Evolutionary conservation across 257 asterid species (phyloP), one percentile per base, ranked within the genome.

Genomic region (Nemophila menziesii): DNA sequence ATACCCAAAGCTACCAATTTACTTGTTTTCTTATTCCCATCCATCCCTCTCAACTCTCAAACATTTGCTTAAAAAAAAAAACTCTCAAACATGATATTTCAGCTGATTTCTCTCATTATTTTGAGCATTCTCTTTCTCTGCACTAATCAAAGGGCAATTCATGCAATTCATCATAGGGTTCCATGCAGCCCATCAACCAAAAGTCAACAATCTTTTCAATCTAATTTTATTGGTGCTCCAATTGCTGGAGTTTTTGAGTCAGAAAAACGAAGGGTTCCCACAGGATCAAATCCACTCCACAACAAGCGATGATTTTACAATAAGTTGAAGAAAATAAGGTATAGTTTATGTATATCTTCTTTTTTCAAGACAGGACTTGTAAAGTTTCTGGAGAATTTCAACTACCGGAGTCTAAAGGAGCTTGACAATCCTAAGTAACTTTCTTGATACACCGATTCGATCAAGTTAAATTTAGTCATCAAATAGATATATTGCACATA

Each of bases 241-340:
- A 27, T 20, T 43, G 44, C 14, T 16, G 8, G 13, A 18, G 44
- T 18, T 34, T 29, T 53, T 27, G 37, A 19, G 23, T 43, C 44
- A 2, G 51, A 43, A 22, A 53, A 26, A 15, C 46, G 58, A 26
- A 53, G 47, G 33, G 49, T 41, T 46, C 58, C 58, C 33, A 53
- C 58, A 15, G 58, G 58, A 43, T 53, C 58, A 42, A 53, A 53
- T 33, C 58, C 58, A 3, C 33, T 53, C 18, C 58, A 53, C 44
- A 53, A 53, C 51, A 53, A 53, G 51, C 46, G 47, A 38, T 29
- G 33, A 33, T 44, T 21, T 18, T 39, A 17, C 15, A 16, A n/a
- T 16, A 13, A 11, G 48, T 13, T 18, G 20, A 11, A 43, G 12
- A 13, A 2, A 37, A 6, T 3, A 4, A 4, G 27, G 2, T 12